Evolutionary conservation across 768 basidiomycete species (phyloP).

Genomic region (Solioccasus polychromus): DNA sequence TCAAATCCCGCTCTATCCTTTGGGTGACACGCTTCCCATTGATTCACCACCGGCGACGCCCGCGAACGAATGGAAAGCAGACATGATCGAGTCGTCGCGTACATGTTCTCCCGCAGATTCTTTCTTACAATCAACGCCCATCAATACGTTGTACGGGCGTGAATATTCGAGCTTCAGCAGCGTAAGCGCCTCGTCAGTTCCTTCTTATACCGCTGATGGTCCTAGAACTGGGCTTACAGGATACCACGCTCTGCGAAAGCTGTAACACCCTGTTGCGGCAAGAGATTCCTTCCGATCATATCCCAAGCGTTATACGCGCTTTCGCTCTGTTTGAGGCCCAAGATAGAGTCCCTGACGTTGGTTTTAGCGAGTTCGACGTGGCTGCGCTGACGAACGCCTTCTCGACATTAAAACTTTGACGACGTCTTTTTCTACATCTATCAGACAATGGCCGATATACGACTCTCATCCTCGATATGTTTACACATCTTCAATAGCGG

Average conservation of each 20-base stretch:
- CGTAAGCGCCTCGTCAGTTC: conserved; percentile 11
- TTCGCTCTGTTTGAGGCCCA: conserved; percentile 16
- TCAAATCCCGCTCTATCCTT: not conserved
- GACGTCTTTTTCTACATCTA: too few relatives aligned
- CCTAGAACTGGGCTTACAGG: too few relatives aligned
- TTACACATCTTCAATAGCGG: too few relatives aligned
- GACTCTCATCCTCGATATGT: too few relatives aligned
- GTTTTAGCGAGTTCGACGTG: conserved; percentile 15
- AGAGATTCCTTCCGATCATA: conserved; percentile 19
- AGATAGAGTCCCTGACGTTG: conserved; percentile 2
- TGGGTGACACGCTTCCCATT: not conserved
- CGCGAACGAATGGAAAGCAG: not conserved
- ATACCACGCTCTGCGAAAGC: conserved; percentile 11
- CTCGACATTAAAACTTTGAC: conserved; percentile 12
- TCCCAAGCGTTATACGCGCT: conserved; percentile 24
- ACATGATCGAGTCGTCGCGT: not conserved
- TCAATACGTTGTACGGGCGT: not conserved
- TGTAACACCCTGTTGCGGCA: conserved; percentile 11
- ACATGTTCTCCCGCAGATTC: not conserved
- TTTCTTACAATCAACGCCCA: not conserved
- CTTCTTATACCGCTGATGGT: not conserved
- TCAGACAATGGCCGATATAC: too few relatives aligned
- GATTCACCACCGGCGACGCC: not conserved
- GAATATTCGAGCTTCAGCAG: conserved; percentile 8
- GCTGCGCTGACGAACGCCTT: conserved; percentile 16